Evolutionary conservation across 257 asterid species (phyloP), one percentile per base, ranked within the genome.

Genomic region (Solanum sejunctum): DNA sequence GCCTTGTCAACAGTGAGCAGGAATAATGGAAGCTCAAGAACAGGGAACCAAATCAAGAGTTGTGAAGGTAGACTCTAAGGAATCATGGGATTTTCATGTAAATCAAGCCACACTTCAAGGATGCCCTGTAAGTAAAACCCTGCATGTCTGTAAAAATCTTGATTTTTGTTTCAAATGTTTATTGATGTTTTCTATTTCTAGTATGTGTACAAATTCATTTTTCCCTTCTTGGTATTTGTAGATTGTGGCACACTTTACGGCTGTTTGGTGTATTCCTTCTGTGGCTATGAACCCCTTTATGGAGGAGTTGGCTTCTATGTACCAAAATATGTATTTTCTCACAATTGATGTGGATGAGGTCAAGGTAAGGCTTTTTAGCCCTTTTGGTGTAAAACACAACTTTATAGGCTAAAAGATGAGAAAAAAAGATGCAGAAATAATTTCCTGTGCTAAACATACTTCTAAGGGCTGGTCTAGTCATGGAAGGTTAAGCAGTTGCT

Each of bases 231-330:
- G 0, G 28, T 6, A 41, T 26, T 82, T 84, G 52, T 84, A 89
- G 90, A 75, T 85, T 7, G 87, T 86, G 86, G 90, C 85, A 7
- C 88, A 88, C 86, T 89, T 89, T 72, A 80, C 89, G 10, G 92
- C 92, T 51, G 84, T 63, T 57, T 89, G 92, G 92, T 89, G 92
- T 51, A 79, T 89, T 60, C 92, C 88, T 10, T 89, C 92, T 3
- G 86, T 89, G 87, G 92, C 87, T 21, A 89, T 89, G 92, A 83
- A 85, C 45, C 84, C 89, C 13, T 23, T 72, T 21, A 70, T 89
- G 61, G 88, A 89, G 84, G 92, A 88, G 7, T 84, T 88, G 84
- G 90, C 92, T 54, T 67, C 78, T 15, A 17, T 47, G 71, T 73
- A 84, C 70, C 87, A 79, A 66, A 66, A 78, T 75, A 85, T 86